A percentile compares a stretch with the other conserved stretches of the same genome.
These are phyloP conservation scores for Calonectria hawksworthii DNA, from an alignment of 2,329 filamentous ascomycete genomes.

Conservation along the genomic window DNA sequence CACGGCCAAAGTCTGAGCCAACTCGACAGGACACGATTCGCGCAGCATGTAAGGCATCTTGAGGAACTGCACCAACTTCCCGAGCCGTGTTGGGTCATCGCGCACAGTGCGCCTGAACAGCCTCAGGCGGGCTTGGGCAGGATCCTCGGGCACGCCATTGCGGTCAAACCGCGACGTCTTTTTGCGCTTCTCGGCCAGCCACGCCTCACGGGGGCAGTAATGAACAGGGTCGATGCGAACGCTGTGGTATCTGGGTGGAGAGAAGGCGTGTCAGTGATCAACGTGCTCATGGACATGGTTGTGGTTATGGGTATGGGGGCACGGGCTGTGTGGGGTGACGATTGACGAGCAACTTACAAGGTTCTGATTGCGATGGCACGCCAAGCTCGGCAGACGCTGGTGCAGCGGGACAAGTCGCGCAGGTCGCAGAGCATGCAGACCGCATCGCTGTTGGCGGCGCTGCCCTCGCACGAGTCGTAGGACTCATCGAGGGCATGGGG, in stretches of 20 bases:
- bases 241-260: slow-evolving; percentile 78
- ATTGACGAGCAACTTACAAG: slow-evolving; percentile 68
- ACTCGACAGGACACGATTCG: slow-evolving; percentile 85
- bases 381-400: slow-evolving; percentile 82
- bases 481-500: slow-evolving; percentile 83
- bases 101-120: slow-evolving; percentile 87
- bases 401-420: slow-evolving; percentile 87
- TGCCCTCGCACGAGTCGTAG: slow-evolving; percentile 87
- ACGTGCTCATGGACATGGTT: slow-evolving; percentile 4
- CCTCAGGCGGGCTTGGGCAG: slow-evolving; percentile 80
- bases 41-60: slow-evolving; percentile 97
- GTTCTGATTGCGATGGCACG: slow-evolving; percentile 62
- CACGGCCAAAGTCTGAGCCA: slow-evolving; percentile 88
- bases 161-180: slow-evolving; percentile 79
- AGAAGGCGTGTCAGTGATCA: slow-evolving; percentile 27
- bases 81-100: slow-evolving; percentile 78
- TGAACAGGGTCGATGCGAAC: slow-evolving; percentile 95
- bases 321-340: slow-evolving; percentile 8
- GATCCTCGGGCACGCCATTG: slow-evolving; percentile 85
- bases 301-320: slow-evolving; percentile 5
- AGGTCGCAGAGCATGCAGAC: slow-evolving; percentile 95
- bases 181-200: slow-evolving; percentile 84
- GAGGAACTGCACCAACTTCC: slow-evolving; percentile 79
- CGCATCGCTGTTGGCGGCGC: slow-evolving; percentile 73
- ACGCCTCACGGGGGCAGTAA: slow-evolving; percentile 90